Conservation (phyloP, 129 eudicot genomes). For the Silybum marianum region DNA sequence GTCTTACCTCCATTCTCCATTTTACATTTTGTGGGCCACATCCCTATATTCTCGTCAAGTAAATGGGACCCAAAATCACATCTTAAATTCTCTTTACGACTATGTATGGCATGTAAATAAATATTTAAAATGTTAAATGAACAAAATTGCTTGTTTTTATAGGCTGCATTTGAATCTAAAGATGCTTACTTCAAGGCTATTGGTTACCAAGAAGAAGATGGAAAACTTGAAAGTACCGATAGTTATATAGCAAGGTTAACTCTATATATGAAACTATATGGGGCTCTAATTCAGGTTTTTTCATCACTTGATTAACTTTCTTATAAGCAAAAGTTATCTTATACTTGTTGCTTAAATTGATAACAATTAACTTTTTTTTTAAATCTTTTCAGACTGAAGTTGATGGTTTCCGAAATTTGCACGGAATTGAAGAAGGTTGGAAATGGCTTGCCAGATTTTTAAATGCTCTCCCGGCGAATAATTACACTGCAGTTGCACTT, state of each 20-base stretch:
- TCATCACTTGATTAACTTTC: slow-evolving; percentile 8
- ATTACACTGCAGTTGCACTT: slow-evolving; percentile 63
- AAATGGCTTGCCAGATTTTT: slow-evolving; percentile 90
- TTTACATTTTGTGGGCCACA: not conserved
- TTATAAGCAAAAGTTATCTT: slow-evolving; percentile 3
- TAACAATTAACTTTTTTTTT: not conserved
- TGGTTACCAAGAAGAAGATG: slow-evolving; percentile 81
- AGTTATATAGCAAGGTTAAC: slow-evolving; percentile 49
- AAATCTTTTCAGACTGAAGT: slow-evolving; percentile 71
- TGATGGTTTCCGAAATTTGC: slow-evolving; percentile 58
- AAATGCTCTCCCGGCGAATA: slow-evolving; percentile 76
- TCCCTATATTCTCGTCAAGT: not conserved
- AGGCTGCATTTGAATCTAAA: slow-evolving; percentile 59
- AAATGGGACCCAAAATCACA: slow-evolving; percentile 1
- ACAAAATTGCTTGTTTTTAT: not conserved
- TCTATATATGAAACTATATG: slow-evolving; percentile 76
- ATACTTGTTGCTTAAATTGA: not conserved
- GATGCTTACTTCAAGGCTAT: slow-evolving; percentile 66
- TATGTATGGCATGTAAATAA: slow-evolving; percentile 7
- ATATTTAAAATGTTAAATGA: not conserved
- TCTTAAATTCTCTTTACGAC: not conserved
- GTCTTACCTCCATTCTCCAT: not conserved
- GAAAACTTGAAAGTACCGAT: slow-evolving; percentile 65
- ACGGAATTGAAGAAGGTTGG: slow-evolving; percentile 94
- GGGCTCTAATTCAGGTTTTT: slow-evolving; percentile 94